Evolutionary conservation across 208 protist species (phyloP), one percentile per base, ranked within the genome.

Genomic region (Trypanosoma mega): DNA sequence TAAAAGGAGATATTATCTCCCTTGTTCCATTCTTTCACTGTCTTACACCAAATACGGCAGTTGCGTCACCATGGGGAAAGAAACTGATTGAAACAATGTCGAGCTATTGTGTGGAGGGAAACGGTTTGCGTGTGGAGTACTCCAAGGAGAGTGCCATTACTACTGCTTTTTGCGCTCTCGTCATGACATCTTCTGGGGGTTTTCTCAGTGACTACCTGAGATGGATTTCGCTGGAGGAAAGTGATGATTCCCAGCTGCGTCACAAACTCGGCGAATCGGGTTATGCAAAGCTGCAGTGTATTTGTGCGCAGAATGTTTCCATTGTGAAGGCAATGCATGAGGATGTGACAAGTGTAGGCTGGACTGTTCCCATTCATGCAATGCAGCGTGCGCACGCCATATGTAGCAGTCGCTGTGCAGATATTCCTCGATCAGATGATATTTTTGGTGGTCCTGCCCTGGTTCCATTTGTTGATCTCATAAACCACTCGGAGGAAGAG

Each of bases 401-500:
- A 7, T 92, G 85, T 55, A 77, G 77, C 36, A 90, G 80, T 46
- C 76, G 85, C 36, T 92, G 85, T 45, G 68, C 87, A 49, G 85
- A 92, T 51, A 65, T 90, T 1, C 80, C 82, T 1, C 48, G 56
- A 33, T 71, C 74, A 39, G 68, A 79, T n/a, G 63, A 78, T 14
- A 62, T 90, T 23, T 78, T 89, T 74, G 81, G 85, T 23, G 85
- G 85, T 1, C 82, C 85, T 0, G 78, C 82, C n/a, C 49, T 92
- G 12, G 82, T 92, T 43, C 85, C 85, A 0, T 68, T 92, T 60
- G 69, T 86, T 0, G 85, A 92, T 49, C 82, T 92, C 44, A 74
- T 92, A 36, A 92, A 92, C 45, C 85, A 92, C 63, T 68, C 66
- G 41, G 68, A 68, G 24, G 24, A 53, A 0, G 66, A 74, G 24